Conservation (phyloP, 257 asterid genomes). For the Ocimum tenuiflorum region DNA sequence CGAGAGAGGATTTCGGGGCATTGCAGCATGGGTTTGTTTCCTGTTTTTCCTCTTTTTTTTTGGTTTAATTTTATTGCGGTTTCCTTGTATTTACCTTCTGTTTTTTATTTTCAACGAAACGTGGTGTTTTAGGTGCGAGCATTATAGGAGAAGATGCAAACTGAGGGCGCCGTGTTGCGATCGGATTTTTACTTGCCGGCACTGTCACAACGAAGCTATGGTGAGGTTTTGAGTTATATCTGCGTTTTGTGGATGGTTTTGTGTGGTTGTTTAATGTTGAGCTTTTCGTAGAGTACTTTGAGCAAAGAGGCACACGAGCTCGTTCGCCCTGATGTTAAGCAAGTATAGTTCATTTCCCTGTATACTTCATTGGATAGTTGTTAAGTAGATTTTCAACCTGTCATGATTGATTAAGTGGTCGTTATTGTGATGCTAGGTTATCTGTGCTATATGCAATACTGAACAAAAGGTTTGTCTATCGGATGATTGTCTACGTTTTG, state of each 20-base stretch:
- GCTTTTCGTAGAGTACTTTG: constrained; percentile 40
- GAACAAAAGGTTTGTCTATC: constrained; percentile 41
- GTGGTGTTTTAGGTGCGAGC: constrained; percentile 55
- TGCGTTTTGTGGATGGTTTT: background rate
- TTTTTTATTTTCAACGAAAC: background rate
- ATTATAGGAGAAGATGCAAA: constrained; percentile 78
- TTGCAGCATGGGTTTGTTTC: constrained; percentile 50
- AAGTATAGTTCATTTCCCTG: constrained; percentile 24
- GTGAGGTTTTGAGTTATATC: constrained; percentile 24
- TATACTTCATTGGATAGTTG: background rate
- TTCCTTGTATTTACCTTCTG: background rate
- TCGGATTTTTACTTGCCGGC: constrained; percentile 75
- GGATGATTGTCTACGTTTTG: constrained; percentile 5
- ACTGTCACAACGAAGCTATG: constrained; percentile 83
- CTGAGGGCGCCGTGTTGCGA: constrained; percentile 81
- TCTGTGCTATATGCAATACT: constrained; percentile 54
- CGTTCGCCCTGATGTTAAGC: constrained; percentile 71
- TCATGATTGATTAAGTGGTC: background rate
- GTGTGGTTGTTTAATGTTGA: background rate
- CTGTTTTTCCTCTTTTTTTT: background rate
- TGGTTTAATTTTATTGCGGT: background rate
- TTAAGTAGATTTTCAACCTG: background rate
- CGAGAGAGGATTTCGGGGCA: constrained; percentile 52
- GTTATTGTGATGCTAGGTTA: constrained; percentile 32
- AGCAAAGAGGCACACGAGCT: constrained; percentile 68